Evolutionary conservation across 805 yeast species (phyloP).

Genomic region (Monosporozyma yasuniensis): DNA sequence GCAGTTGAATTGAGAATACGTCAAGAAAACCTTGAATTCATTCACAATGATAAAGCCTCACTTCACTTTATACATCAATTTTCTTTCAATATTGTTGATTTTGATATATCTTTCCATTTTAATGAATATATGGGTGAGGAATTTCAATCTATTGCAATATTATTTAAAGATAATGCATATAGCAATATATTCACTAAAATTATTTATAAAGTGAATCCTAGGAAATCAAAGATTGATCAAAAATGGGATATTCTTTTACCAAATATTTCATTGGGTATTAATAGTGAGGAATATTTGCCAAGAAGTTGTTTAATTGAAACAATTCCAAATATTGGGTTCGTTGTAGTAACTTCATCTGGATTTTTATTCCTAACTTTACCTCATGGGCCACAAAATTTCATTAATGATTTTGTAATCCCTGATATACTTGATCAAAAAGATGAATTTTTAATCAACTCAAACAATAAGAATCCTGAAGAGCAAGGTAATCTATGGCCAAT

Average conservation of each 20-base stretch:
- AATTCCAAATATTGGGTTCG: slow-evolving; percentile 17
- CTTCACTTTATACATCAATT: slow-evolving; percentile 6
- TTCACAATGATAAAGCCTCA: slow-evolving; percentile 2
- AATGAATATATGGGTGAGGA: slow-evolving; percentile 13
- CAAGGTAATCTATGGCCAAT: neutral
- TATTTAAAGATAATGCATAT: slow-evolving; percentile 3
- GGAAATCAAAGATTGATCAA: neutral
- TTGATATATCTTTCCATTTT: slow-evolving; percentile 9
- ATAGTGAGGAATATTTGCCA: neutral
- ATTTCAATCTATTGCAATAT: slow-evolving; percentile 9
- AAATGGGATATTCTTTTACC: slow-evolving; percentile 5
- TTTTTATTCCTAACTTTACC: slow-evolving; percentile 11
- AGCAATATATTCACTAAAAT: slow-evolving; percentile 7
- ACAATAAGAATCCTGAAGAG: neutral
- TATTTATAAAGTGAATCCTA: slow-evolving; percentile 3
- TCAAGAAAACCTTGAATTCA: slow-evolving; percentile 7
- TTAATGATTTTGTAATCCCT: slow-evolving; percentile 8
- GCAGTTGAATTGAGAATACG: slow-evolving; percentile 4
- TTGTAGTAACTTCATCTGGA: slow-evolving; percentile 10
- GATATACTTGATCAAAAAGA: slow-evolving; percentile 4
- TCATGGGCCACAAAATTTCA: slow-evolving; percentile 12
- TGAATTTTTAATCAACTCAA: neutral
- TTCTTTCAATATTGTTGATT: slow-evolving; percentile 5
- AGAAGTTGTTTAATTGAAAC: slow-evolving; percentile 5
- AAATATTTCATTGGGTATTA: neutral